Conservation (phyloP, 1,284 basidiomycete genomes). For the Amylostereum areolatum region DNA sequence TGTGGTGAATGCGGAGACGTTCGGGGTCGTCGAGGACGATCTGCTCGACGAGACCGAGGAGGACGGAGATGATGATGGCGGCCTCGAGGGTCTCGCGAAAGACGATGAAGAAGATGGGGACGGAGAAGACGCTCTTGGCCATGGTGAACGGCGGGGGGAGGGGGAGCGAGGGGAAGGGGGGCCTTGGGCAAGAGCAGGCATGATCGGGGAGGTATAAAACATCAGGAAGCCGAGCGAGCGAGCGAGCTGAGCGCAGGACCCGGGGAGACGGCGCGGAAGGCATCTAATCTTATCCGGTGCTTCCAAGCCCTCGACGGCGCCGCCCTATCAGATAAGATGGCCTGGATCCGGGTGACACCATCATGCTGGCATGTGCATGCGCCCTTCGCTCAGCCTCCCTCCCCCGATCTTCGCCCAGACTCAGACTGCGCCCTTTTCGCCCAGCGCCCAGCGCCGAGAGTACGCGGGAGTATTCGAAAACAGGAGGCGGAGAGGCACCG, state of each 20-base stretch:
- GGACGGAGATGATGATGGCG: constrained; percentile 82
- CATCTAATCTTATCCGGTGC: constrained; percentile 11
- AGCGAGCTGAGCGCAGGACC: background rate
- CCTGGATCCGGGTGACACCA: background rate
- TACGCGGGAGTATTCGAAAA: too few species aligned
- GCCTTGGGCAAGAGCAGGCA: background rate
- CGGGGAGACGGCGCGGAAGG: background rate
- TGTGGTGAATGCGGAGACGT: constrained; percentile 8
- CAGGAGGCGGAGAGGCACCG: too few species aligned
- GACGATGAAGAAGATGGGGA: constrained; percentile 85
- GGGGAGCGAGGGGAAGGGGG: background rate
- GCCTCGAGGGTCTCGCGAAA: constrained; percentile 89
- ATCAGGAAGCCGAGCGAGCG: too few species aligned
- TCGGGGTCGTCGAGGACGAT: constrained; percentile 47
- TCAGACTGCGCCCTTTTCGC: background rate
- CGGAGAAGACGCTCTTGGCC: constrained; percentile 65
- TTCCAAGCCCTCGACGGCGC: constrained; percentile 4
- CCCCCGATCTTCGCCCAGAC: too few species aligned
- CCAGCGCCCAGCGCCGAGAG: too few species aligned
- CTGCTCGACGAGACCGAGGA: constrained; percentile 81
- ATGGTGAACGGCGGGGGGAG: too few species aligned
- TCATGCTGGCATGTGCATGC: background rate
- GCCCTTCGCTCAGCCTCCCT: background rate
- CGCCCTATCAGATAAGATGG: constrained; percentile 15
- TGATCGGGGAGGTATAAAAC: background rate